phyloP scores from a whole-genome alignment of 2,329 filamentous ascomycete genomes.

The Penicillium janthinellum region DNA sequence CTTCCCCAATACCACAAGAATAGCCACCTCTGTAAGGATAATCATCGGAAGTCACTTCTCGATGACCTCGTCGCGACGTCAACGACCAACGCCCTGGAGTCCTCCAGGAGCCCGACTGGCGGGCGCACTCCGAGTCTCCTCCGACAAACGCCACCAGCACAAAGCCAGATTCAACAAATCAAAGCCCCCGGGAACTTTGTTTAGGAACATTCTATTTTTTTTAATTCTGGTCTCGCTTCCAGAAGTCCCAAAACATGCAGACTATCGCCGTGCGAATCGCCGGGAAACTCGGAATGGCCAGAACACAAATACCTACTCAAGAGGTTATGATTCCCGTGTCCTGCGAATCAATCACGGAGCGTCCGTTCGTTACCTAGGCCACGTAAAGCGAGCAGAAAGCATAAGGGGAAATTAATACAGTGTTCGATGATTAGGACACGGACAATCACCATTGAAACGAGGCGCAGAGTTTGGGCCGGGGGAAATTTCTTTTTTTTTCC shows the following conservation, averaged over 20 bases:
- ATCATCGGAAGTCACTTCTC: neutral
- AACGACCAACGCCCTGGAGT: neutral
- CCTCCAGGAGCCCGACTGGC: neutral
- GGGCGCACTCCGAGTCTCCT: neutral
- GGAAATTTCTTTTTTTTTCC: neutral
- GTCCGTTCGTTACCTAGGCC: neutral
- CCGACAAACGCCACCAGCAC: conserved; percentile 5
- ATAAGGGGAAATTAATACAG: neutral
- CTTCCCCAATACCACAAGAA: neutral
- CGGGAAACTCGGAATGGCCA: conserved; percentile 2
- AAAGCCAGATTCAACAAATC: conserved; percentile 2
- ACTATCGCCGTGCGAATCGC: conserved; percentile 1
- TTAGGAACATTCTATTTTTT: neutral
- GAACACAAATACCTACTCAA: neutral
- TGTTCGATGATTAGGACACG: neutral
- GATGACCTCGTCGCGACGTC: conserved; percentile 12
- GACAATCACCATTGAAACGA: neutral
- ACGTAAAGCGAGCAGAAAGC: neutral
- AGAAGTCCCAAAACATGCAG: neutral
- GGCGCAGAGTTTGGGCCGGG: neutral
- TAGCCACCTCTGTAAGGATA: neutral
- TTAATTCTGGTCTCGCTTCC: neutral
- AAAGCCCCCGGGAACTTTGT: neutral
- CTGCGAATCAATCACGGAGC: conserved; percentile 2
- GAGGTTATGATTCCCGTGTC: neutral